Base-by-base conservation (phyloP, 176 grass and related monocot species). In the Lolium perenne region DNA sequence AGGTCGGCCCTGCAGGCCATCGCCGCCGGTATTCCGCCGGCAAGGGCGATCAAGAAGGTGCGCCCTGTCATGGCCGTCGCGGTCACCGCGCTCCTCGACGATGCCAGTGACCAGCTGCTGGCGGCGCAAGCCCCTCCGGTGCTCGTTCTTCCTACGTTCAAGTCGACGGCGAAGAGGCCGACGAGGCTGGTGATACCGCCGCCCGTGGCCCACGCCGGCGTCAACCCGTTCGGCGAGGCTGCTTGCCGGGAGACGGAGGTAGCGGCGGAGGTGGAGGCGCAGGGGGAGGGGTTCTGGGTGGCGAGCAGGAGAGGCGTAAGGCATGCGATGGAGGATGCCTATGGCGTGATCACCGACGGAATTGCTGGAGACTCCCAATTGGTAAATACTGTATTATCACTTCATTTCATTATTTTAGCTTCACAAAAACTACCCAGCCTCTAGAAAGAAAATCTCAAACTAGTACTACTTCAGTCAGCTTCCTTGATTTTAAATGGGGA, bases 321-420 rank as follows among this genome's bases (percentile, higher is more conserved):
- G 29, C 87, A 84, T 63, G 89, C 80, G 32, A 97, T 97, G 95
- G 95, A 97, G 38, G 93, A 97, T 78, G 93, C 87, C 1, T 95
- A 91, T 22, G 89, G 77, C 2, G 80, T 84, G 0, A 82, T 90
- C 71, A 57, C 78, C 17, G 17, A 92, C 20, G 55, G 41, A 10
- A 55, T 76, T 16, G 17, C 57, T 18, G 77, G 71, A 38, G 48
- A 29, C 7, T 84, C 93, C 10, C 81, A 87, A 80, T 17, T 94
- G 95, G 95, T 97, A 91, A 80, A 20, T 78, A 35, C 32, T 35
- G 32, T 3, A 4, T 32, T 13, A 60, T n/a, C 35, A 41, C 1
- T 70, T 68, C 15, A 38, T 17, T 70, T 68, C 15, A 38, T 17
- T 20, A 10, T 64, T 35, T 69, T 69, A 40, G 14, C 65, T 69